Base-by-base conservation (phyloP, 1,284 basidiomycete genomes). In the Pyrrhoderma lamaoense region DNA sequence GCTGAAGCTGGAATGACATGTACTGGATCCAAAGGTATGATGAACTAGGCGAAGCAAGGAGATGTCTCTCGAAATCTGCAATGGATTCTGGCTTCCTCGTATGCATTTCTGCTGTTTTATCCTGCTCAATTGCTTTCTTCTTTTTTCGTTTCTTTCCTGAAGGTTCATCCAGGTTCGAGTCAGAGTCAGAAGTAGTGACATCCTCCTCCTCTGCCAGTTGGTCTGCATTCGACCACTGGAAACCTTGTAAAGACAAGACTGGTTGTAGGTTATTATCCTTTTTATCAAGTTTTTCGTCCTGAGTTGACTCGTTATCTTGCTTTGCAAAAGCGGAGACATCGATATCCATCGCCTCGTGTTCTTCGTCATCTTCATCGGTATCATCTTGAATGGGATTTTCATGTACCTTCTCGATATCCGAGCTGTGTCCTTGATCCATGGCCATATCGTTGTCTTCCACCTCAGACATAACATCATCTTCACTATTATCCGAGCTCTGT, bases 1-100 rank as follows among this genome's bases (percentile, higher is more conserved):
- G 80, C 60, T 94, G 92, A 3, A 99, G 75, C 59, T 95, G 91
- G 80, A 98, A 96, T 3, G 94, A 95, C 92, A 99, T 98, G 68
- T 95, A 99, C 67, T 97, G 95, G 56, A 99, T 88, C 96, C 96
- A 99, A 38, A 99, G 77, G 70, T 87, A 97, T 0, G 97, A 99
- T 11, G 93, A 97, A 67, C 97, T 93, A 3, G 96, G 96, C 0
- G 94, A 95, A n/a, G 91, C 89, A 23, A 98, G 76, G 34, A 99
- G 77, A 18, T 93, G 72, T 13, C 96, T 85, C 68, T 99, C 96
- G 62, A 97, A 99, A 64, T 99, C 95, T 43, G 88, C 80, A 52
- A 86, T 86, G 1, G 95, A 97, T 64, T 93, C 86, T 1, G 95
- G 94, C n/a, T 73, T 72, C 60, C 82, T 85, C 37, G 76, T 82